Base-by-base conservation (phyloP, 2,329 filamentous ascomycete species). In the Magnaporthiopsis incrustans region DNA sequence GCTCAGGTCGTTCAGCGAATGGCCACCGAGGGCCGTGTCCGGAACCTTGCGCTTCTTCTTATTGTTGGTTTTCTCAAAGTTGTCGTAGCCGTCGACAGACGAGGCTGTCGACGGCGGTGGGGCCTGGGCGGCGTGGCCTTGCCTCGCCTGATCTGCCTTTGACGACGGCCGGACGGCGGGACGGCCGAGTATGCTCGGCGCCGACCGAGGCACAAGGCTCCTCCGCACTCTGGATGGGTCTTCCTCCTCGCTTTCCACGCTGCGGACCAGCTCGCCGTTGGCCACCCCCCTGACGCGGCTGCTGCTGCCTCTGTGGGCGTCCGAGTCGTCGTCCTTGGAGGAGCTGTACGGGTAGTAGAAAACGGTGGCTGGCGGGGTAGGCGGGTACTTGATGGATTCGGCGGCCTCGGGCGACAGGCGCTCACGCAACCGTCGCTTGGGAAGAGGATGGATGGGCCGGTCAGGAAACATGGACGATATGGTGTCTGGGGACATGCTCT, bases 31-130 rank as follows among this genome's bases (percentile, higher is more conserved):
- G 4, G 75, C 84, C 18, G 87, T 81, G 70, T 91, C 90, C 0
- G 95, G 95, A 53, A 99, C 98, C 78, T 99, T 99, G 69, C 95
- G 86, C 77, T 99, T 98, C 81, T 98, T 99, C 78, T 99, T 99
- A 74, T 99, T 99, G 75, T 97, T 98, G 50, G 92, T 96, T 71
- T 98, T 98, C 76, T 99, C 95, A 71, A 97, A 96, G 8, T 92
- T 95, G 75, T 99, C 95, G 74, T 98, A 98, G 18, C 93, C 92
- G 74, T 98, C 94, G 14, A 85, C 79, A 3, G 89, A 89, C 5
- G 88, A 89, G 7, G 85, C 82, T 30, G 88, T 87, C 15, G 91
- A 92, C 58, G 83, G 83, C 61, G 88, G 30, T 30, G 30, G 50
- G 15, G 30, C 57, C 57, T 60, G 57, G 18, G 74, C 65, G 61